Conservation (phyloP, 352 stramenopile genomes). For the Globisporangium spiculum region DNA sequence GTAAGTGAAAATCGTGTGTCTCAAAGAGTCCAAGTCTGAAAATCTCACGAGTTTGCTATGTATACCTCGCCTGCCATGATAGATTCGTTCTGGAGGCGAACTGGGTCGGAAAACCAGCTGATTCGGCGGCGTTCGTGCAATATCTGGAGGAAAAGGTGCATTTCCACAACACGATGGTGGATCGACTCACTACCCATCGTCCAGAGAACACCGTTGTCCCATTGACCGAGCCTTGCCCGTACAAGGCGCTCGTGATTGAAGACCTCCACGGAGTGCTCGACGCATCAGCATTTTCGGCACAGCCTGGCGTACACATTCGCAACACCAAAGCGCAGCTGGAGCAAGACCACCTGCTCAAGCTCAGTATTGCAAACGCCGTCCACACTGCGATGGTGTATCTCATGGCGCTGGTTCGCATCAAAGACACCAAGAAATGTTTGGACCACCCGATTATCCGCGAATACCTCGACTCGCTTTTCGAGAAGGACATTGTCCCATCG, state of each 20-base stretch:
- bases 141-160: constrained; percentile 53
- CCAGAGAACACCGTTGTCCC: constrained; percentile 46
- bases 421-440: constrained; percentile 29
- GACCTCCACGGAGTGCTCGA: constrained; percentile 48
- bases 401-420: constrained; percentile 45
- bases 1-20: constrained; percentile 9
- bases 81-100: constrained; percentile 29
- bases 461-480: constrained; percentile 85
- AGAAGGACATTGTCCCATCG: constrained; percentile 70
- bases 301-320: constrained; percentile 56
- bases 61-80: not conserved
- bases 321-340: constrained; percentile 43
- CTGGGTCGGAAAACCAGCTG: constrained; percentile 24
- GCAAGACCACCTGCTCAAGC: constrained; percentile 88
- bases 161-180: constrained; percentile 88
- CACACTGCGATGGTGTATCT: constrained; percentile 90
- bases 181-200: constrained; percentile 64
- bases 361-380: constrained; percentile 89
- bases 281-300: constrained; percentile 18
- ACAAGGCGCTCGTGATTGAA: constrained; percentile 67
- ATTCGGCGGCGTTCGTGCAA: constrained; percentile 22
- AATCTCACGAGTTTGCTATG: not conserved
- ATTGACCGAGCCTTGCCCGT: constrained; percentile 51
- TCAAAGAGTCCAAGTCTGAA: not conserved
- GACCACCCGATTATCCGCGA: constrained; percentile 35